A percentile compares a stretch with the other conserved stretches of the same genome.
Conservation (phyloP, 2,329 filamentous ascomycete genomes). For the Metarhizium robertsii region DNA sequence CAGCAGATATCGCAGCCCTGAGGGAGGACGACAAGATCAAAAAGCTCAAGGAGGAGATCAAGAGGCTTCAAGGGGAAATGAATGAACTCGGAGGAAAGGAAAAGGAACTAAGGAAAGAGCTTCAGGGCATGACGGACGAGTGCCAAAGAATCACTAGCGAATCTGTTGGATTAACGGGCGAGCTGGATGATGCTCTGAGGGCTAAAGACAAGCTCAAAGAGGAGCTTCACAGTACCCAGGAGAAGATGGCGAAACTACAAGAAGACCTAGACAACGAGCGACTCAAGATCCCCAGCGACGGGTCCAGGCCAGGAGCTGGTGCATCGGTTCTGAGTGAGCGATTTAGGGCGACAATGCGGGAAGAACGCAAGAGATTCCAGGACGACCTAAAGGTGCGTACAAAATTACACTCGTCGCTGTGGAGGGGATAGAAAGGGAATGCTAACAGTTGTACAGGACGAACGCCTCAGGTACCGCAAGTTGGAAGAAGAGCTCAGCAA, state of each 20-base stretch:
- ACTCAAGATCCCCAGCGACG: conserved; percentile 30
- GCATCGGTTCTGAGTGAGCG: conserved; percentile 47
- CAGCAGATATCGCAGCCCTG: conserved; percentile 46
- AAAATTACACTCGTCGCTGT: background rate
- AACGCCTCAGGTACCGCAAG: conserved; percentile 36
- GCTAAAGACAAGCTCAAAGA: conserved; percentile 28
- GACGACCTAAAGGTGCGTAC: conserved; percentile 40
- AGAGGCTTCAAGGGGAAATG: conserved; percentile 30
- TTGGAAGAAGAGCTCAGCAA: conserved; percentile 41
- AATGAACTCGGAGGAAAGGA: conserved; percentile 40
- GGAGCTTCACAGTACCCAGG: conserved; percentile 27
- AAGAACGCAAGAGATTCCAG: conserved; percentile 48
- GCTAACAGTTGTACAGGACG: conserved; percentile 34
- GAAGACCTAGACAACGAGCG: conserved; percentile 43
- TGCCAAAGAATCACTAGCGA: conserved; percentile 45
- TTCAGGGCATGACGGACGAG: conserved; percentile 40
- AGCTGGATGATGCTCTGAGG: conserved; percentile 23
- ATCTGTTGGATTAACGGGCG: conserved; percentile 37
- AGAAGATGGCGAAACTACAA: conserved; percentile 31
- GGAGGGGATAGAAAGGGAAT: background rate
- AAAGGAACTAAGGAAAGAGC: conserved; percentile 40
- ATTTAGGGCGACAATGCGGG: conserved; percentile 45
- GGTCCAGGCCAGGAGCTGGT: conserved; percentile 29
- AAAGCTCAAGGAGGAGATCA: conserved; percentile 38
- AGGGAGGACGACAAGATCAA: conserved; percentile 37